Evolutionary conservation across 2,329 filamentous ascomycete species (phyloP), one percentile per base, ranked within the genome.

Genomic region (Ceratocystiopsis brevicomis): DNA sequence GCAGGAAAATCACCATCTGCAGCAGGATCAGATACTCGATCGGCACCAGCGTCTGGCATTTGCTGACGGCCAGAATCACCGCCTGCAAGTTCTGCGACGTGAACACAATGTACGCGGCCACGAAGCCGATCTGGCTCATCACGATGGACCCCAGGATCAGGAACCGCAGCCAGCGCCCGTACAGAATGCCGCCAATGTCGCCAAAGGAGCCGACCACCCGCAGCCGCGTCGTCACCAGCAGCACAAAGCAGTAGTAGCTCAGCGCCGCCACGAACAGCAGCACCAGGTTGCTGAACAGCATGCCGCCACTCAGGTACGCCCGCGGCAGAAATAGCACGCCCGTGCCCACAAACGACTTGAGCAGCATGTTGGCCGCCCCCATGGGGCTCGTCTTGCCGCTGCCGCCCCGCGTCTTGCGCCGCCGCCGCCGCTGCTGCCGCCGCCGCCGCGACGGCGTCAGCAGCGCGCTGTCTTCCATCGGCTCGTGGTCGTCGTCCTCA

Each of bases 311-410:
- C 50, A 95, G 71, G 57, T 90, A 98, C 5, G 90, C 88, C 40
- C 86, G 78, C 0, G 88, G 88, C 33, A 96, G 65, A 64, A 96
- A 96, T 15, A 96, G 67, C 10, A 96, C 88, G 44, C 88, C 88
- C 0, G 90, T 98, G 17, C 92, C 90, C 40, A 98, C 90, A 56
- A 98, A 98, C 0, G 88, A 96, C 65, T 98, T 98, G 51, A 98
- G 75, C 37, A 98, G 68, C 43, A 98, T 69, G 52, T 95, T 61
- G 12, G 82, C 78, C 11, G 90, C 88, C 48, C 81, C 83, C 49
- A 76, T 78, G 4, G 82, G 77, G 41, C 75, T 81, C 52, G 84
- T 87, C 43, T 78, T 86, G 36, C 87, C 84, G 47, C 71, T 76
- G 19, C 76, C 73, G 42, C 77, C 73, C 37, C 83, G 78, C 42